Evolutionary conservation across 805 yeast species (phyloP).

Genomic region (Monosporozyma aerobia): DNA sequence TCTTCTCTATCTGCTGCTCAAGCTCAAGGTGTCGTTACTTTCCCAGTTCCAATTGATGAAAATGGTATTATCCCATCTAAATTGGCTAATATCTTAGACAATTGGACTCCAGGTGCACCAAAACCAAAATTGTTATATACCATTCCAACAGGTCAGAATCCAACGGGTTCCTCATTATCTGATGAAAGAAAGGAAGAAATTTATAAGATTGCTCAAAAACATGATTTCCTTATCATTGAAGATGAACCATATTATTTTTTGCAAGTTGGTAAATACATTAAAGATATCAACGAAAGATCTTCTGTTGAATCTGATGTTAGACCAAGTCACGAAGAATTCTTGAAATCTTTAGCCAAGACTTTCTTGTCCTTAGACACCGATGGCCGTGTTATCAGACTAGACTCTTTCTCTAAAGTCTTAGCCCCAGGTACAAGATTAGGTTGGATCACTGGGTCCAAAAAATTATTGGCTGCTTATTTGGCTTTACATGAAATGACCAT

Average conservation of each 20-base stretch:
- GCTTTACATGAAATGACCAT: conserved; percentile 73
- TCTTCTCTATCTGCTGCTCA: conserved; percentile 76
- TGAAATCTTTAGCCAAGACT: conserved; percentile 61
- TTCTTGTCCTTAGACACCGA: conserved; percentile 69
- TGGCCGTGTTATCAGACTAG: conserved; percentile 84
- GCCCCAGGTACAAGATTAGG: conserved; percentile 90
- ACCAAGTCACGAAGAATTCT: conserved; percentile 51
- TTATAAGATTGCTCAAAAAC: conserved; percentile 70
- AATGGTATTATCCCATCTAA: conserved; percentile 70
- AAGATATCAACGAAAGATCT: conserved; percentile 32
- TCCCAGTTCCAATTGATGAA: conserved; percentile 72
- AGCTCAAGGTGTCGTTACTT: conserved; percentile 57
- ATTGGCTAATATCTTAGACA: conserved; percentile 48
- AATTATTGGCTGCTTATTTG: conserved; percentile 53
- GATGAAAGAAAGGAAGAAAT: conserved; percentile 67
- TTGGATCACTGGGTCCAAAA: conserved; percentile 72
- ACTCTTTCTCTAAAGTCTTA: conserved; percentile 81
- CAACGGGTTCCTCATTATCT: conserved; percentile 83
- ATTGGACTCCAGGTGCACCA: conserved; percentile 57
- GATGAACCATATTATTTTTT: conserved; percentile 97
- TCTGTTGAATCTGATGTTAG: conserved; percentile 11
- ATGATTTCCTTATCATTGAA: conserved; percentile 80
- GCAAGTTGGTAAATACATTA: conserved; percentile 76
- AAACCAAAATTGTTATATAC: conserved; percentile 85
- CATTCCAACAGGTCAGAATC: conserved; percentile 95